Conservation (phyloP, 169 alveolate genomes). For the Cyclospora cayetanensis region DNA sequence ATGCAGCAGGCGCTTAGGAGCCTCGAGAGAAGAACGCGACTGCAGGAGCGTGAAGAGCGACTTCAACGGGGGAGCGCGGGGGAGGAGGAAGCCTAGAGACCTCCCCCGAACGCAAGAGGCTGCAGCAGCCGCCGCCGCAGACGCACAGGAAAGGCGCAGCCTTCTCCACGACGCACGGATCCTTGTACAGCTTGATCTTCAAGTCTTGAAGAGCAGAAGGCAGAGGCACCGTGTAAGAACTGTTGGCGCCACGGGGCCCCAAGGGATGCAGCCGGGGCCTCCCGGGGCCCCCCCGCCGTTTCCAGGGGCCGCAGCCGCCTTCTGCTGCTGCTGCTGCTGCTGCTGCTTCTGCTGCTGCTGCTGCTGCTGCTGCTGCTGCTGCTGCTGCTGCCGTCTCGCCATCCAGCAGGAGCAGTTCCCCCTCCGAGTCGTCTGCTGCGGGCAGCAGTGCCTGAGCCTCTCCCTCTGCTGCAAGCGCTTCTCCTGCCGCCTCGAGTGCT, state of each 20-base stretch:
- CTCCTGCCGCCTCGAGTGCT: neutral
- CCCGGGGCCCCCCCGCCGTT: neutral
- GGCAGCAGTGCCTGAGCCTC: too few relatives aligned
- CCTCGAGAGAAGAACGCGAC: too few relatives aligned
- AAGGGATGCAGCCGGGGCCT: neutral
- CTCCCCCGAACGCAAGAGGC: neutral
- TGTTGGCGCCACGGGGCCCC: neutral
- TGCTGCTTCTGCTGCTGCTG: neutral
- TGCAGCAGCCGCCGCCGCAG: neutral
- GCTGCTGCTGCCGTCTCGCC: neutral
- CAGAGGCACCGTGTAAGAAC: neutral
- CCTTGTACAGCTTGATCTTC: neutral
- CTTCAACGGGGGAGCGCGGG: too few relatives aligned
- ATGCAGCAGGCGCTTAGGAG: too few relatives aligned
- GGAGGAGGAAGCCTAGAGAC: too few relatives aligned
- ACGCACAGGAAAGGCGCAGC: neutral
- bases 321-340: neutral
- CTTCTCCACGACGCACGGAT: neutral
- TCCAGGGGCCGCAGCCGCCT: neutral
- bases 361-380: neutral
- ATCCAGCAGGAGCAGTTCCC: neutral
- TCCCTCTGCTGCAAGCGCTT: neutral
- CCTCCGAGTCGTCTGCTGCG: neutral
- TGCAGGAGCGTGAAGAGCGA: too few relatives aligned
- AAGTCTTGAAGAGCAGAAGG: neutral